Percentiles rank a stretch among this genome's conserved stretches.
phyloP scores from a whole-genome alignment of 2,329 filamentous ascomycete species.

The Sarocladium kiliense region DNA sequence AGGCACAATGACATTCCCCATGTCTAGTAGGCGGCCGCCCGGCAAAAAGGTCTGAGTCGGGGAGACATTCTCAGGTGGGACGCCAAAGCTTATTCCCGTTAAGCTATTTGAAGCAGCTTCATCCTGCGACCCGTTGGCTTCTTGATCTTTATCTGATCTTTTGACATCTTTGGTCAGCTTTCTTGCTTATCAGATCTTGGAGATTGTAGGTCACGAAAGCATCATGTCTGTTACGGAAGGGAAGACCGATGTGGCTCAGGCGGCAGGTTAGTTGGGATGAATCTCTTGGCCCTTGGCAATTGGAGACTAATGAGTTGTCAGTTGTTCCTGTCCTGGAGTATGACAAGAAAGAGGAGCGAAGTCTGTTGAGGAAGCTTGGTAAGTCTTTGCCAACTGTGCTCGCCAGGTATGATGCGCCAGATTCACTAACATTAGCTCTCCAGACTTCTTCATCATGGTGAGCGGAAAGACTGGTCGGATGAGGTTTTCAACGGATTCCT shows the following conservation, averaged over 20 bases:
- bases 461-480: not conserved
- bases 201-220: too few relatives aligned
- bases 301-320: not conserved
- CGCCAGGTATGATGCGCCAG: not conserved
- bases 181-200: not conserved
- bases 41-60: too few relatives aligned
- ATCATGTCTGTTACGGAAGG: too few relatives aligned
- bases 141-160: too few relatives aligned
- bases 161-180: too few relatives aligned
- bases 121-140: too few relatives aligned
- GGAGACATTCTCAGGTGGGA: too few relatives aligned
- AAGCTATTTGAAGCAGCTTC: too few relatives aligned
- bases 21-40: too few relatives aligned
- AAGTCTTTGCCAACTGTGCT: not conserved
- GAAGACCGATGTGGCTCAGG: not conserved
- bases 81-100: too few relatives aligned
- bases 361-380: constrained; percentile 3
- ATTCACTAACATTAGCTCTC: not conserved
- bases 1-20: too few relatives aligned
- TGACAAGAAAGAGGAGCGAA: not conserved
- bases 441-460: constrained; percentile 13
- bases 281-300: too few relatives aligned
- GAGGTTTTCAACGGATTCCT: not conserved
- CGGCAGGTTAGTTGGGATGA: not conserved
- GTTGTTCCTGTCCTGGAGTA: not conserved